Conservation (phyloP, 2,329 filamentous ascomycete species). For the Ascosphaera acerosa region DNA sequence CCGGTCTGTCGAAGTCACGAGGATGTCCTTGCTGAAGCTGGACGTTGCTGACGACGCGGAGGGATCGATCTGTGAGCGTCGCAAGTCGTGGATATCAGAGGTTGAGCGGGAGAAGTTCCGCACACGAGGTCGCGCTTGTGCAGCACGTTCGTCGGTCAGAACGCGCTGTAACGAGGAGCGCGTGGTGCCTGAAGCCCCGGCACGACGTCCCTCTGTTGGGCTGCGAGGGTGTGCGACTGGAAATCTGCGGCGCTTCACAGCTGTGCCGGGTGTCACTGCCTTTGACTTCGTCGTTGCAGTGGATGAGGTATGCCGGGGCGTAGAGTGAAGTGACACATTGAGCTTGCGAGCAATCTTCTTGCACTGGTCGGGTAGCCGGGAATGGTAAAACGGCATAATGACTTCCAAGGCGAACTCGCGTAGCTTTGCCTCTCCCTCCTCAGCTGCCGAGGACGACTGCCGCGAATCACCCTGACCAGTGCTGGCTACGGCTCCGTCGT, state of each 20-base stretch:
- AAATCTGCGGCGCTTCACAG: slow-evolving; percentile 9
- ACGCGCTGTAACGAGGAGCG: slow-evolving; percentile 24
- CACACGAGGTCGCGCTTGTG: slow-evolving; percentile 11
- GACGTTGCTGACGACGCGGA: slow-evolving; percentile 13
- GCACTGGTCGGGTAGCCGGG: slow-evolving; percentile 23
- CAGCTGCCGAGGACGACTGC: slow-evolving; percentile 7
- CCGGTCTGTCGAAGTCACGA: slow-evolving; percentile 16
- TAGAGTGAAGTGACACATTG: slow-evolving; percentile 17
- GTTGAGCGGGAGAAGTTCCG: slow-evolving; percentile 18
- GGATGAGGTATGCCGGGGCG: slow-evolving; percentile 13
- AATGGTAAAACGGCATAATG: slow-evolving; percentile 24
- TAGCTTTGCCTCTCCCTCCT: slow-evolving; percentile 17
- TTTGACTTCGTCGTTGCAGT: slow-evolving; percentile 10
- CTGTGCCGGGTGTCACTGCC: slow-evolving; percentile 11
- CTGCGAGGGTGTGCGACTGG: too few relatives aligned
- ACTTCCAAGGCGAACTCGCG: slow-evolving; percentile 26
- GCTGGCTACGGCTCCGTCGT: slow-evolving; percentile 11
- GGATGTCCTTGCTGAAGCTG: slow-evolving; percentile 21
- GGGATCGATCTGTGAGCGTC: slow-evolving; percentile 19
- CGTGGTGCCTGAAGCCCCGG: too few relatives aligned
- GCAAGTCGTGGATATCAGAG: slow-evolving; percentile 17
- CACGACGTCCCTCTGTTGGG: too few relatives aligned
- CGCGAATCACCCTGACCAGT: slow-evolving; percentile 9
- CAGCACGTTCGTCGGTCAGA: slow-evolving; percentile 19
- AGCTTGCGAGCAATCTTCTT: slow-evolving; percentile 22